Evolutionary conservation across 768 basidiomycete species (phyloP).

Genomic region (Russula foetens): DNA sequence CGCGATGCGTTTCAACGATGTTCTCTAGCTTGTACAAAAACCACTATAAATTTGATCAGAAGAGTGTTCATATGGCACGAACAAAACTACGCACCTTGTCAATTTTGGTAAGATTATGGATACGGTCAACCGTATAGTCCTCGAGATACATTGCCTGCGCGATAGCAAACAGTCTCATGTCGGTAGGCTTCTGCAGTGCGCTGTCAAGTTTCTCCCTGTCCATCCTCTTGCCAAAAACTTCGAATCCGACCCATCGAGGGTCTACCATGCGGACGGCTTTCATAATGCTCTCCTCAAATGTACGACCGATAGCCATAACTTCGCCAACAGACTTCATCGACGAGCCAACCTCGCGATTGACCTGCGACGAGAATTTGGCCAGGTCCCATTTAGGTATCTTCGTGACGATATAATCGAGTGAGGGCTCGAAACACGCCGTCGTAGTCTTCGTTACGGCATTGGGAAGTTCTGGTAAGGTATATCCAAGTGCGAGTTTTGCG

Average conservation of each 20-base stretch:
- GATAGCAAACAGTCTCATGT: slow-evolving; percentile 93
- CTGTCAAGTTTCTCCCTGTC: slow-evolving; percentile 62
- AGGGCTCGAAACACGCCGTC: slow-evolving; percentile 98
- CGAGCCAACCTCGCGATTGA: slow-evolving; percentile 90
- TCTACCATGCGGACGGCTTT: slow-evolving; percentile 98
- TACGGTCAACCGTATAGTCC: slow-evolving; percentile 78
- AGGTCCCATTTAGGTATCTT: slow-evolving; percentile 99
- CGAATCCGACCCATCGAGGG: slow-evolving; percentile 94
- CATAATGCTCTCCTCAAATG: slow-evolving; percentile 96
- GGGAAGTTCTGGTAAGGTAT: slow-evolving; percentile 94
- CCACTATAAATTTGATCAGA: slow-evolving; percentile 48
- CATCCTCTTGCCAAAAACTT: slow-evolving; percentile 76
- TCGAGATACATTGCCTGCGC: slow-evolving; percentile 97
- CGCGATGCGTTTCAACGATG: slow-evolving; percentile 82
- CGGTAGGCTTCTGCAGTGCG: slow-evolving; percentile 78
- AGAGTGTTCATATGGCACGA: neutral
- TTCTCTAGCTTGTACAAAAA: slow-evolving; percentile 99
- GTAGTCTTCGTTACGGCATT: slow-evolving; percentile 99
- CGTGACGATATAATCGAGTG: slow-evolving; percentile 97
- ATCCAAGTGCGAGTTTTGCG: slow-evolving; percentile 95
- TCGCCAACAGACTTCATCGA: slow-evolving; percentile 99
- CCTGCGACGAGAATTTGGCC: slow-evolving; percentile 92
- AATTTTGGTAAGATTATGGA: slow-evolving; percentile 95
- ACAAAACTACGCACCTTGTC: slow-evolving; percentile 61
- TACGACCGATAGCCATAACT: slow-evolving; percentile 99